phyloP scores from a whole-genome alignment of 345 rosid genomes.

The Eucalyptus cloeziana region DNA sequence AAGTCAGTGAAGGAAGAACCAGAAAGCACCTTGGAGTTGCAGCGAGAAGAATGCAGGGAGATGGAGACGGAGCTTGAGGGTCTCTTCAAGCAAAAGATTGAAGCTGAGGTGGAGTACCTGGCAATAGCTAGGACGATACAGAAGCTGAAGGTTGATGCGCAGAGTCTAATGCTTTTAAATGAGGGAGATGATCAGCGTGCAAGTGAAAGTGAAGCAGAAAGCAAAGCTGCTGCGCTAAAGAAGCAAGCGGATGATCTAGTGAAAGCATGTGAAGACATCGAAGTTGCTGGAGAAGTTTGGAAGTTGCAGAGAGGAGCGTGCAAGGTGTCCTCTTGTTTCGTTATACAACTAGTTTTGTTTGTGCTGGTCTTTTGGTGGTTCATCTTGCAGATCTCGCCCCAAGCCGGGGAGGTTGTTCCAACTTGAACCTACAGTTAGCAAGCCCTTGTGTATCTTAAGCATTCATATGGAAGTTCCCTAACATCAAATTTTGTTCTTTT shows the following conservation, averaged over 20 bases:
- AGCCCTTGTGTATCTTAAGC: neutral
- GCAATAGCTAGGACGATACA: slow-evolving; percentile 26
- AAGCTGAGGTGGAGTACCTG: slow-evolving; percentile 68
- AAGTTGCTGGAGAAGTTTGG: slow-evolving; percentile 33
- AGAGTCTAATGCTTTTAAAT: slow-evolving; percentile 2
- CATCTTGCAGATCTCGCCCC: slow-evolving; percentile 23
- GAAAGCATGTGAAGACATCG: slow-evolving; percentile 22
- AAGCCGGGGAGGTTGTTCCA: slow-evolving; percentile 28
- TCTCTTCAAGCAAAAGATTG: slow-evolving; percentile 59
- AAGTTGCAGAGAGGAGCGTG: slow-evolving; percentile 32
- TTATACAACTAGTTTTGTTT: slow-evolving; percentile 48
- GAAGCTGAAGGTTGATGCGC: slow-evolving; percentile 20
- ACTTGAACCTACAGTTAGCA: slow-evolving; percentile 14
- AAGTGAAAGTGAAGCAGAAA: slow-evolving; percentile 21
- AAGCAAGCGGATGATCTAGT: slow-evolving; percentile 43
- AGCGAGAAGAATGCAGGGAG: slow-evolving; percentile 1
- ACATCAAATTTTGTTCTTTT: neutral
- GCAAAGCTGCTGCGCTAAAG: slow-evolving; percentile 29
- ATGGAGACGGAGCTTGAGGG: slow-evolving; percentile 43
- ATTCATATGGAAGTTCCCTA: neutral
- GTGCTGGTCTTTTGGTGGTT: slow-evolving; percentile 27
- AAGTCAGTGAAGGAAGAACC: slow-evolving; percentile 20
- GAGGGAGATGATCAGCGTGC: neutral
- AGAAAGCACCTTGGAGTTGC: neutral
- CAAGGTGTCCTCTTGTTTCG: slow-evolving; percentile 33